Percentiles rank a stretch among this genome's conserved stretches.
Evolutionary conservation across 2,329 filamentous ascomycete genomes (phyloP).

Genomic region (Fusarium dimerum): DNA sequence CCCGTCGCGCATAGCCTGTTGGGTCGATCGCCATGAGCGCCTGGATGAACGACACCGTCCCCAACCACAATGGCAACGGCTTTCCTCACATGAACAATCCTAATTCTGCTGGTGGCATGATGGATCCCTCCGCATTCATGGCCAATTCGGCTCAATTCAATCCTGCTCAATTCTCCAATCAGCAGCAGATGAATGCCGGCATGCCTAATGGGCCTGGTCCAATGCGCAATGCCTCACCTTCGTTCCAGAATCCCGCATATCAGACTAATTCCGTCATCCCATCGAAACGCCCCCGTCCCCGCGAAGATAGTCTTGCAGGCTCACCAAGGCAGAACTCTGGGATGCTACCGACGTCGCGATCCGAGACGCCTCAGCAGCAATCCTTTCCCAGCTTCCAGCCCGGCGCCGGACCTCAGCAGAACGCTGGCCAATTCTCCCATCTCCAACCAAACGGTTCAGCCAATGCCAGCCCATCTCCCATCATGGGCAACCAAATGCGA

Average conservation of each 20-base stretch:
- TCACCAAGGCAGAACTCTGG: constrained; percentile 76
- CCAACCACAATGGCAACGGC: constrained; percentile 70
- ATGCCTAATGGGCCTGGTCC: constrained; percentile 82
- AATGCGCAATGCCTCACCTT: constrained; percentile 80
- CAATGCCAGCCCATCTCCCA: constrained; percentile 89
- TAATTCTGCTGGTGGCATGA: constrained; percentile 58
- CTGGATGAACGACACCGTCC: constrained; percentile 72
- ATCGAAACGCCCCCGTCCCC: constrained; percentile 80
- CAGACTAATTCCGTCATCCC: constrained; percentile 85
- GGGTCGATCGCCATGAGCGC: constrained; percentile 63
- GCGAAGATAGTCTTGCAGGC: constrained; percentile 81
- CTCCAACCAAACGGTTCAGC: constrained; percentile 77
- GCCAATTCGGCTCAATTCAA: constrained; percentile 62
- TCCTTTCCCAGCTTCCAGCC: constrained; percentile 71
- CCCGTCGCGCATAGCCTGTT: constrained; percentile 44
- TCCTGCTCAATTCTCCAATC: constrained; percentile 57
- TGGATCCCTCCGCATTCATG: constrained; percentile 67
- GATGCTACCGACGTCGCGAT: constrained; percentile 79
- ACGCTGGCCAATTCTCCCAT: constrained; percentile 74
- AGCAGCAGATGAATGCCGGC: constrained; percentile 51
- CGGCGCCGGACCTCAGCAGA: constrained; percentile 61
- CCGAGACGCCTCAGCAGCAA: constrained; percentile 85
- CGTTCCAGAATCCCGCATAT: constrained; percentile 75
- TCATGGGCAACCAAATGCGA: constrained; percentile 79
- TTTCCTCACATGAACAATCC: constrained; percentile 66